Conservation (phyloP, 2,329 filamentous ascomycete genomes). For the Didymella exigua region DNA sequence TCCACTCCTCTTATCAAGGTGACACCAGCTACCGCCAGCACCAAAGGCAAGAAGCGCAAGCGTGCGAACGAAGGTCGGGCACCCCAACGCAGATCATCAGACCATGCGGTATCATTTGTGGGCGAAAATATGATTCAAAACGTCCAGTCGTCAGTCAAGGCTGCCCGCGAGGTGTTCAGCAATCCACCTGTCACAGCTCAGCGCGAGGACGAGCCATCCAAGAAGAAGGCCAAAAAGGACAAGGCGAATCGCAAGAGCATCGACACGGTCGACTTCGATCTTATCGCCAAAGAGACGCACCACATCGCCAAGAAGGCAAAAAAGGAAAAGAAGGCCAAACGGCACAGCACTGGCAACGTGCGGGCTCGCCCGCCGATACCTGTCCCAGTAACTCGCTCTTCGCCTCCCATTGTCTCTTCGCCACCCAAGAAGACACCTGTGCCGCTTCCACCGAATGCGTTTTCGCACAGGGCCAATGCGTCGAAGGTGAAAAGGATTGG, state of each 20-base stretch:
- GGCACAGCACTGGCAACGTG: not conserved
- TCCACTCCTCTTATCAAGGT: not conserved
- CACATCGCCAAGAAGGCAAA: conserved; percentile 1
- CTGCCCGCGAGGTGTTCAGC: conserved; percentile 16
- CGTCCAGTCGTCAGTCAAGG: conserved; percentile 16
- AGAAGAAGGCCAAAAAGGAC: conserved; percentile 3
- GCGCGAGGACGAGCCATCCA: not conserved
- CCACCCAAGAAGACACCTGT: conserved; percentile 18
- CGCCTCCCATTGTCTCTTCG: not conserved
- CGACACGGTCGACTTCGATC: not conserved
- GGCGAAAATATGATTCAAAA: conserved; percentile 13
- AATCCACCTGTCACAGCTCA: not conserved
- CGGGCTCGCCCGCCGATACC: not conserved
- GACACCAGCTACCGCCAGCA: conserved; percentile 8
- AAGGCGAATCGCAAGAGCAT: conserved; percentile 4
- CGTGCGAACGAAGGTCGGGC: conserved; percentile 7
- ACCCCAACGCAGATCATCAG: not conserved
- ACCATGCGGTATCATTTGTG: conserved; percentile 2
- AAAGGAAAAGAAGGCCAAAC: conserved; percentile 13
- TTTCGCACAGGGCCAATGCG: not conserved
- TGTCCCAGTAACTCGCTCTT: not conserved
- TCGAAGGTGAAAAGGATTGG: not conserved
- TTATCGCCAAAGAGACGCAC: conserved; percentile 9
- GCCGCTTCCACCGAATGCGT: conserved; percentile 18
- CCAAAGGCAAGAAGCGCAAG: conserved; percentile 27